Percentiles rank a stretch among this genome's conserved stretches.
Evolutionary conservation across 768 basidiomycete genomes (phyloP).

Genomic region (Lactarius pseudohatsudake): DNA sequence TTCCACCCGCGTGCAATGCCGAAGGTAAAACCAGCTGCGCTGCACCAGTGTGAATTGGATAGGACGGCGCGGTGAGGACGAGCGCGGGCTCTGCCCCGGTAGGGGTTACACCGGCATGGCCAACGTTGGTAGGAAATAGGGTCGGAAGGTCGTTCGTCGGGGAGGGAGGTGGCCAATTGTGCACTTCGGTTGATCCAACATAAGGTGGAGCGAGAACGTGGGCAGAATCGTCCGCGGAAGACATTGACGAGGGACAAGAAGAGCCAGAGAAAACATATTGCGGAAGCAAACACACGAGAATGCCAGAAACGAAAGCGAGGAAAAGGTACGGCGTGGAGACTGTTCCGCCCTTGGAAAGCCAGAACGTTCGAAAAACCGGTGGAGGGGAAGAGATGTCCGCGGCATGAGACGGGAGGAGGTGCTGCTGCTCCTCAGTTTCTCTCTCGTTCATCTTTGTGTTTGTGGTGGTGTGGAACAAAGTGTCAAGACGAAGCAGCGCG

Average conservation of each 20-base stretch:
- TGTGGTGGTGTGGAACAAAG: not conserved
- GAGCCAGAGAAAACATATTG: constrained; percentile 23
- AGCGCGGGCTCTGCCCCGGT: constrained; percentile 77
- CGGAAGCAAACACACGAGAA: constrained; percentile 18
- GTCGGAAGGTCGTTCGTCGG: constrained; percentile 74
- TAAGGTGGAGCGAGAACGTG: constrained; percentile 55
- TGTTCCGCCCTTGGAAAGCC: constrained; percentile 7
- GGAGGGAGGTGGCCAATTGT: constrained; percentile 68
- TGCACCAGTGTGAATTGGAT: constrained; percentile 73
- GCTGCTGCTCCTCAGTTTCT: constrained; percentile 26
- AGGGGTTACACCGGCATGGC: constrained; percentile 74
- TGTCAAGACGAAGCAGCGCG: not conserved
- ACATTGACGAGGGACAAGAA: constrained; percentile 7
- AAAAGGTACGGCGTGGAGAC: constrained; percentile 18
- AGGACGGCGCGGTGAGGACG: constrained; percentile 72
- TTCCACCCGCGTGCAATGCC: constrained; percentile 30
- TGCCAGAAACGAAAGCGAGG: constrained; percentile 23
- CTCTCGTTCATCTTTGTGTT: constrained; percentile 10
- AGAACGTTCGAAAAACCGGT: constrained; percentile 41
- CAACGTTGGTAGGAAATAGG: constrained; percentile 74
- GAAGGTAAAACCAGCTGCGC: constrained; percentile 60
- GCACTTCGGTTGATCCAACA: constrained; percentile 68
- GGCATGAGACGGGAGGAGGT: constrained; percentile 32
- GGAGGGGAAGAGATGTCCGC: constrained; percentile 36
- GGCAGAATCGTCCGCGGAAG: not conserved